These are phyloP conservation scores for Podaxis sp. DNA, from an alignment of 768 basidiomycete genomes.

Conservation along the genomic window DNA sequence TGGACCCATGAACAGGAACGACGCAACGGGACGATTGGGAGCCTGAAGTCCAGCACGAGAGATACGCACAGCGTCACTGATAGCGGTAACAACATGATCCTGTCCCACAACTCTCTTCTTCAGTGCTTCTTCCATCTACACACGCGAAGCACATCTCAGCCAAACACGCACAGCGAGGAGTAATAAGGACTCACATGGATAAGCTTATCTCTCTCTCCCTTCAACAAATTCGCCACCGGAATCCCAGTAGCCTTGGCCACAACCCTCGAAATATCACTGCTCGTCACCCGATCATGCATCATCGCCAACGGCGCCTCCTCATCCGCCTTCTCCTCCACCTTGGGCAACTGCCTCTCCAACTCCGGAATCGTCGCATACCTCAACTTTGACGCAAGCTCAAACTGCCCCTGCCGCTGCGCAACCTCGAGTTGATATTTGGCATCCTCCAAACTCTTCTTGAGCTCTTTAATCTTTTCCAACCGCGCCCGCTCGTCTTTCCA, in stretches of 20 bases:
- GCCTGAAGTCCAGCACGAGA: constrained; percentile 90
- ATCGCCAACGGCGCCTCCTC: constrained; percentile 57
- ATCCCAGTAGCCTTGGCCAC: constrained; percentile 90
- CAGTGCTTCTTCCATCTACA: constrained; percentile 85
- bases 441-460: constrained; percentile 74
- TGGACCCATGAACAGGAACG: constrained; percentile 88
- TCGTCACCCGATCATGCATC: constrained; percentile 85
- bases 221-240: constrained; percentile 83
- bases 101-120: constrained; percentile 83
- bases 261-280: constrained; percentile 86
- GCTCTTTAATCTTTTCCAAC: constrained; percentile 67
- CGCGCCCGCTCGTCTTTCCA: constrained; percentile 80
- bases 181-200: constrained; percentile 63
- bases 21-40: constrained; percentile 86
- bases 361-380: constrained; percentile 86
- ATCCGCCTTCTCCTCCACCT: constrained; percentile 43
- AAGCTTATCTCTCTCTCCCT: constrained; percentile 87
- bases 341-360: constrained; percentile 68
- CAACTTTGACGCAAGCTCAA: constrained; percentile 79
- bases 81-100: constrained; percentile 80
- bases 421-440: constrained; percentile 87
- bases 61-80: constrained; percentile 90
- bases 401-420: constrained; percentile 87
- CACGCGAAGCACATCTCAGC: not conserved
- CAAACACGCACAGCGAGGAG: not conserved